Base-by-base conservation (phyloP, 768 basidiomycete genomes). In the Rhizopogon vesiculosus region DNA sequence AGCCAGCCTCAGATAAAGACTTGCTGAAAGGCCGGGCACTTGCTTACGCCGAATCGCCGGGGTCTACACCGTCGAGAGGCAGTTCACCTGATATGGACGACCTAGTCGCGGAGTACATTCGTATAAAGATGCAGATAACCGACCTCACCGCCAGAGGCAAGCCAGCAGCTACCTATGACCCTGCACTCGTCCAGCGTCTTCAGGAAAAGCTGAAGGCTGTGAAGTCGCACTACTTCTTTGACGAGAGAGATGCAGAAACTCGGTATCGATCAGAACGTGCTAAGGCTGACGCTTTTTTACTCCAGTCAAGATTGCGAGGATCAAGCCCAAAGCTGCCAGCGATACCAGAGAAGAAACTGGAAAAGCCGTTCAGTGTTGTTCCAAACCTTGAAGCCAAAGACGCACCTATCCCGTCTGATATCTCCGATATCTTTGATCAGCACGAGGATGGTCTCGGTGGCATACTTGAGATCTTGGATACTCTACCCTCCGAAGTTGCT, bases 391-490 rank as follows among this genome's bases (percentile, higher is more conserved):
- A 49, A 22, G 43, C 29, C 16, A 29, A 54, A 31, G 15, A 22
- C 22, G 16, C 40, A 3, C 15, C 45, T 3, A 42, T 38, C 13
- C 53, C 59, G 38, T 55, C 58, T 7, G 18, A 29, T 3, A 56
- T 54, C 22, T 38, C 71, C 12, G 81, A 87, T 61, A 59, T 84
- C 2, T 85, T 87, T 61, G 81, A 80, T 53, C 74, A 79, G 33
- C 74, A 73, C 28, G 76, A 77, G 16, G 79, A 78, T 33, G 77
- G 72, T 42, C 68, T 67, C 12, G 85, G 78, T 6, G 85, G 93
- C 15, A 72, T 97, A 33, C 79, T 94, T 54, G 86, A 82, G 41
- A 73, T 94, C 49, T 75, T 96, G 44, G 89, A 94, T 22, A 77
- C 78, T 51, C 74, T 82, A 63, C 81, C 85, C 12, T 65, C 73